Conservation (phyloP, 176 grass and related monocot genomes). For the Alopecurus myosuroides region DNA sequence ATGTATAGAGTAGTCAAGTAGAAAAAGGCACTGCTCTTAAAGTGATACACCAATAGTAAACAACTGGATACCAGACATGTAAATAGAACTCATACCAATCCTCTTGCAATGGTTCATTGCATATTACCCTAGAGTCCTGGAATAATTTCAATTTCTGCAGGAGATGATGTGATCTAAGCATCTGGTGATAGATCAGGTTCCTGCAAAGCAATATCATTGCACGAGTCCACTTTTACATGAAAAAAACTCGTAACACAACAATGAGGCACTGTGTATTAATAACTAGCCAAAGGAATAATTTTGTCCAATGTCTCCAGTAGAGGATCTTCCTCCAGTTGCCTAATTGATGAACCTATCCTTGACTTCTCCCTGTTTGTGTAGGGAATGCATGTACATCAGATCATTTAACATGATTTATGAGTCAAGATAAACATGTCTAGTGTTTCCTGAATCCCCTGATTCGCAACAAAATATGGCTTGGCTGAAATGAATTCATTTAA, state of each 20-base stretch:
- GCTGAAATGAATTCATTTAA: neutral
- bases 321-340: slow-evolving; percentile 93
- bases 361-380: slow-evolving; percentile 56
- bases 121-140: slow-evolving; percentile 83
- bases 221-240: neutral
- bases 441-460: neutral
- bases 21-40: neutral
- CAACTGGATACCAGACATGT: neutral
- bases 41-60: neutral
- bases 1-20: neutral
- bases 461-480: neutral
- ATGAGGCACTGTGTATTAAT: neutral
- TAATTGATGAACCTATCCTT: slow-evolving; percentile 88
- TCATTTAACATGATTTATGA: slow-evolving; percentile 3
- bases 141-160: slow-evolving; percentile 66
- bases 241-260: neutral
- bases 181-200: slow-evolving; percentile 42
- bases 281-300: slow-evolving; percentile 74
- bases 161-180: slow-evolving; percentile 17
- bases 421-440: neutral
- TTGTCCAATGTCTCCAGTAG: slow-evolving; percentile 85
- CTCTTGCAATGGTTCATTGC: slow-evolving; percentile 82
- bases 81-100: slow-evolving; percentile 59
- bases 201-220: slow-evolving; percentile 18
- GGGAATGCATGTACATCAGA: neutral